A percentile compares a stretch with the other conserved stretches of the same genome.
These are phyloP conservation scores for Phytophthora sansomeana DNA, from an alignment of 352 stramenopile genomes.

Conservation along the genomic window DNA sequence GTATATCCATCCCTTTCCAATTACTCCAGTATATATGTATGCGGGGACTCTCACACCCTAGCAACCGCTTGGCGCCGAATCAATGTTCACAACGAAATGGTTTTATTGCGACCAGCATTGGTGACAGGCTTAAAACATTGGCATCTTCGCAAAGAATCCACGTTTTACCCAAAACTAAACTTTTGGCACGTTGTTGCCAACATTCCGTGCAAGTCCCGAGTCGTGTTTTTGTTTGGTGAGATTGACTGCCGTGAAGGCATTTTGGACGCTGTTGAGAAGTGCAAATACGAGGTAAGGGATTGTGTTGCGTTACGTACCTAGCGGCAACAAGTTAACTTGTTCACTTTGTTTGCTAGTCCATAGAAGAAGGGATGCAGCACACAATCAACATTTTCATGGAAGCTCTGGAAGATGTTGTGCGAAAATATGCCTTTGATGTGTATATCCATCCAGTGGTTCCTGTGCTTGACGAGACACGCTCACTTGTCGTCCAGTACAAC, in stretches of 20 bases:
- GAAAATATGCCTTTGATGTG: constrained; percentile 69
- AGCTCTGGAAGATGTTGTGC: constrained; percentile 52
- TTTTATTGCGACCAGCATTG: constrained; percentile 67
- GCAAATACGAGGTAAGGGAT: constrained; percentile 77
- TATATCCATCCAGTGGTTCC: constrained; percentile 91
- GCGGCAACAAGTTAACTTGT: background rate
- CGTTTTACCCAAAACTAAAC: constrained; percentile 94
- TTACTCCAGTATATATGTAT: constrained; percentile 73
- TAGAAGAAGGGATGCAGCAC: constrained; percentile 83
- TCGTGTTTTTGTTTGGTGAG: constrained; percentile 95
- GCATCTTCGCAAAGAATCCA: constrained; percentile 86
- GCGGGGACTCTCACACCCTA: constrained; percentile 94
- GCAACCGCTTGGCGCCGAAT: constrained; percentile 88
- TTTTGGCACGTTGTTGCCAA: constrained; percentile 78
- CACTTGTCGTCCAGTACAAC: constrained; percentile 90
- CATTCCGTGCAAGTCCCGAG: constrained; percentile 61
- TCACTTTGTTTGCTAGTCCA: constrained; percentile 38
- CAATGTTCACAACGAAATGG: constrained; percentile 18
- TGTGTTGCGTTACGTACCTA: background rate
- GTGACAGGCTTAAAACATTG: constrained; percentile 95
- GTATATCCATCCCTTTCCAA: constrained; percentile 1
- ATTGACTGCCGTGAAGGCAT: constrained; percentile 97
- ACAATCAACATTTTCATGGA: constrained; percentile 89
- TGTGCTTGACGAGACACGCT: constrained; percentile 88
- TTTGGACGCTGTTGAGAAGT: constrained; percentile 86